Evolutionary conservation across 495 filamentous ascomycete genomes (phyloP), one percentile per base, ranked within the genome.

Genomic region (Rostrohypoxylon terebratum): DNA sequence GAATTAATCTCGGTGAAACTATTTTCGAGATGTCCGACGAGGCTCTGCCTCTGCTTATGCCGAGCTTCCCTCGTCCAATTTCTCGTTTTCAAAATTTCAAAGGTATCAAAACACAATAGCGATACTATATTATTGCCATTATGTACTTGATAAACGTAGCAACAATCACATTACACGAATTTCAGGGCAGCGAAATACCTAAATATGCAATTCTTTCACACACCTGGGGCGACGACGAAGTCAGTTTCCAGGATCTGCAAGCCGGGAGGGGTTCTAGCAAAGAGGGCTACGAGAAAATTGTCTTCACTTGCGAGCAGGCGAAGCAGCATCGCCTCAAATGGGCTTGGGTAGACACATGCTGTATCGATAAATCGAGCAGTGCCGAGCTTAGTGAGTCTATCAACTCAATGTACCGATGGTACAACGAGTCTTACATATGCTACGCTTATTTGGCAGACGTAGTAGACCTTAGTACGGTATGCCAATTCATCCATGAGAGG

Each of bases 341-440:
- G 78, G 77, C 77, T 8, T 85, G 83, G 83, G 73, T 84, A 20
- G 82, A 84, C 48, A 83, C 82, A 0, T 85, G 82, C 55, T 85
- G 82, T 59, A 85, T 84, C 72, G 78, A 85, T 59, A 83, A 84
- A 18, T 75, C 69, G 7, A 80, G 78, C 66, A 85, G 83, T 48
- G 80, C 80, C 13, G 82, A 85, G 63, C 73, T 83, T 3, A 77
- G 72, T 47, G 81, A 84, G 66, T 77, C 78, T 59, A 81, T 87
- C 40, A 87, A 85, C 53, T 84, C 81, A 5, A 86, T 86, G 84
- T 87, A 78, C 60, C 58, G 60, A 0, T 85, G 78, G 81, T 84
- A 83, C 33, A 20, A 58, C 6, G 16, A 73, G 0, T 75, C 81
- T 0, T 34, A 34, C 3, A 63, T 79, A 0, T 83, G 82, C 51